Evolutionary conservation across 1,139 yeast genomes (phyloP).

Genomic region (Debaryomyces nepalensis): DNA sequence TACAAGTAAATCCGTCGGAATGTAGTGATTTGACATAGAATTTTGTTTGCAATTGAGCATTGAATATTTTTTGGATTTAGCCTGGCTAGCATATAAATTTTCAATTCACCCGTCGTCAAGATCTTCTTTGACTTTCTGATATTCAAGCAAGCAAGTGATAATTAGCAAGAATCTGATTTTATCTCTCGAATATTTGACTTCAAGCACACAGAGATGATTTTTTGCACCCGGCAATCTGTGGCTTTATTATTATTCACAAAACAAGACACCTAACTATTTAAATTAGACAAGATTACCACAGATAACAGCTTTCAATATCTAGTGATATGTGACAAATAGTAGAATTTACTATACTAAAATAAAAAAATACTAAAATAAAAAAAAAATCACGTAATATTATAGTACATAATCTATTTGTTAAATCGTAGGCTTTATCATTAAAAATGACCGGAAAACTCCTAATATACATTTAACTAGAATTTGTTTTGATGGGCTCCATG

Average conservation of each 20-base stretch:
- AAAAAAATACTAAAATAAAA: too few relatives aligned
- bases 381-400: slow-evolving; percentile 14
- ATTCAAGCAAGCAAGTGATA: not conserved
- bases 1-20: slow-evolving; percentile 5
- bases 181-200: not conserved
- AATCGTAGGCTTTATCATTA: slow-evolving; percentile 11
- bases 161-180: not conserved
- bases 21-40: not conserved
- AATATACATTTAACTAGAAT: slow-evolving; percentile 1
- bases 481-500: slow-evolving; percentile 8
- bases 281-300: too few relatives aligned
- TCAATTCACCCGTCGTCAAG: too few relatives aligned
- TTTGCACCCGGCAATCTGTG: slow-evolving; percentile 7
- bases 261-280: too few relatives aligned
- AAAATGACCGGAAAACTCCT: slow-evolving; percentile 5
- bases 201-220: not conserved
- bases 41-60: not conserved
- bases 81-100: too few relatives aligned
- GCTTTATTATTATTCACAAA: too few relatives aligned
- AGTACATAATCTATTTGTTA: slow-evolving; percentile 14
- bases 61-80: not conserved
- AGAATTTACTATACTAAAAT: too few relatives aligned
- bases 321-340: too few relatives aligned
- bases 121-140: too few relatives aligned
- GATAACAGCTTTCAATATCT: too few relatives aligned